Conservation (phyloP, 352 stramenopile genomes). For the Blastocystis sp. region DNA sequence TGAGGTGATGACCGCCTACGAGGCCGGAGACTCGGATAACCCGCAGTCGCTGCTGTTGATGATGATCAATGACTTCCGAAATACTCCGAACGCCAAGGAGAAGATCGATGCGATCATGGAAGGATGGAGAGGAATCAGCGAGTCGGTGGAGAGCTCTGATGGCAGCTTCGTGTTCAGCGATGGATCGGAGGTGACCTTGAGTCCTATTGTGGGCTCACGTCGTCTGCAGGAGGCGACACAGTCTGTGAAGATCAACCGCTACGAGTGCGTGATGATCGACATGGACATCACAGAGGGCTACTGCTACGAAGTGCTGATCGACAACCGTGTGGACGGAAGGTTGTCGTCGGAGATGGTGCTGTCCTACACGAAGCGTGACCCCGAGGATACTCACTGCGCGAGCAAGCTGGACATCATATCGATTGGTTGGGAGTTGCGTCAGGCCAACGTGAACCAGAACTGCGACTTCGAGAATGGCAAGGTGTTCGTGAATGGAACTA, state of each 20-base stretch:
- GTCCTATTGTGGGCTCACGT: background rate
- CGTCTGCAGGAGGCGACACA: background rate
- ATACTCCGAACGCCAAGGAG: background rate
- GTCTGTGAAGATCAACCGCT: conserved; percentile 18
- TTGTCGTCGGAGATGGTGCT: background rate
- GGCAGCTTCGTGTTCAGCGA: background rate
- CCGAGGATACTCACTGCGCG: conserved; percentile 4
- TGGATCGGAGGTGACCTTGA: background rate
- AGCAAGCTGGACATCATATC: background rate
- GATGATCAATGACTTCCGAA: background rate
- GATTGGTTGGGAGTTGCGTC: background rate
- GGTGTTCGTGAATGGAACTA: background rate
- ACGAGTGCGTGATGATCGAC: conserved; percentile 45
- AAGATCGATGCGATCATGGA: conserved; percentile 36
- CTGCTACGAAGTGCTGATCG: conserved; percentile 56
- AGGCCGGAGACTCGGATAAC: background rate
- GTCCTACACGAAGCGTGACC: background rate
- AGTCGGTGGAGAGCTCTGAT: background rate
- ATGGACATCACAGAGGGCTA: conserved; percentile 32
- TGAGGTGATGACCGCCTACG: conserved; percentile 16
- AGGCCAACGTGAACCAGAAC: background rate
- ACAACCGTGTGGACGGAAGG: background rate
- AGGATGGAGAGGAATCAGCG: background rate
- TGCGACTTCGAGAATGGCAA: background rate
- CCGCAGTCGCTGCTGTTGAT: conserved; percentile 34